Base-by-base conservation (phyloP, 2,329 filamentous ascomycete genomes). In the Rutstroemia sydowiana region DNA sequence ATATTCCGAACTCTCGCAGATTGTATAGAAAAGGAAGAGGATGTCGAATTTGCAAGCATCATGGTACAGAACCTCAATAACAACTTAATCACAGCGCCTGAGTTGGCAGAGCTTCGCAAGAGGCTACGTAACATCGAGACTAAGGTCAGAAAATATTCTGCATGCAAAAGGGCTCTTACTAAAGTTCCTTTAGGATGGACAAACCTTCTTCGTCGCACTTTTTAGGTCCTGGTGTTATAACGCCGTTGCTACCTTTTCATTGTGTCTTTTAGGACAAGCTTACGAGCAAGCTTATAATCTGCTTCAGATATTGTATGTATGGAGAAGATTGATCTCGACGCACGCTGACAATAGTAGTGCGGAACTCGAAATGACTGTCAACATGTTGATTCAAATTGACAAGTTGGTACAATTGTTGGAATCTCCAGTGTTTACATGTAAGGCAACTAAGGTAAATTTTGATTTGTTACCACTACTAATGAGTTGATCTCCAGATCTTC, bases 51-150 rank as follows among this genome's bases (percentile, higher is more conserved):
- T 69, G 92, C 93, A 14, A 96, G 92, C 66, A 97, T 98, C 62
- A 98, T 98, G 93, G 90, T 98, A 28, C 93, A 98, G 68, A 97
- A 97, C 63, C 76, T 98, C 48, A 98, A 98, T 72, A 98, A 98
- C 69, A 98, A 98, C 63, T 82, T 98, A 50, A 96, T 98, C 59
- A 98, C 95, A 1, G 93, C 95, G 0, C 93, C 95, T 1, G 91
- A 98, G 69, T 75, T 98, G 28, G 83, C 88, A 1, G 95, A 97
- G 61, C 75, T 98, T 57, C 82, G 93, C 42, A 96, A 95, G 68
- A 77, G 93, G 40, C 73, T 98, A 46, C 79, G 93, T 31, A 98
- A 95, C 61, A 74, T 96, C 1, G 93, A 98, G 67, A 89, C 85
- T 9, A 91, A 84, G 71, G 85, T 86, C 51, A 61, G 10, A 8